Evolutionary conservation across 2,329 filamentous ascomycete genomes (phyloP).

Genomic region (Nakataea oryzae): DNA sequence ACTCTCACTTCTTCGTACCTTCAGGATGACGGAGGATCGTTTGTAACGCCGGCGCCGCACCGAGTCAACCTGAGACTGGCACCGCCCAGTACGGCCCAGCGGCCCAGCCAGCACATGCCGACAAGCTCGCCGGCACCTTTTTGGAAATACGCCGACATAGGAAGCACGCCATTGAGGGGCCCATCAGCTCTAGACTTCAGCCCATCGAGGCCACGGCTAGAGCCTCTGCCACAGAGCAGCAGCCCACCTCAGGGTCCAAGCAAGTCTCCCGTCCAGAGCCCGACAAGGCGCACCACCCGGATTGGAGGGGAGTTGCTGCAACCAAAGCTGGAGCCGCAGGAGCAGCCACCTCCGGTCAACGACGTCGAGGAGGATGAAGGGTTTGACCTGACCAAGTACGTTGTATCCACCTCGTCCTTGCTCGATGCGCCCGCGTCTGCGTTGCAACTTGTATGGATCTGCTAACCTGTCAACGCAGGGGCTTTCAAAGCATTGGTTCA

Average conservation of each 20-base stretch:
- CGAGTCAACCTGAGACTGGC: slow-evolving; percentile 65
- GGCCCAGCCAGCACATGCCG: slow-evolving; percentile 77
- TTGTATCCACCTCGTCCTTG: slow-evolving; percentile 1
- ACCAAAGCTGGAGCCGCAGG: slow-evolving; percentile 7
- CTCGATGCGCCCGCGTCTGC: background rate
- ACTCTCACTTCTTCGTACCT: slow-evolving; percentile 52
- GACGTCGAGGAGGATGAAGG: slow-evolving; percentile 38
- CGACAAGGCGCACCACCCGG: slow-evolving; percentile 23
- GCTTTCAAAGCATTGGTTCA: slow-evolving; percentile 54
- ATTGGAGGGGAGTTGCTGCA: slow-evolving; percentile 1
- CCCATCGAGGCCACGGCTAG: slow-evolving; percentile 38
- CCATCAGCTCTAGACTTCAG: slow-evolving; percentile 42
- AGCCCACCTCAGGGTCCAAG: slow-evolving; percentile 40
- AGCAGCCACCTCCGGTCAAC: background rate
- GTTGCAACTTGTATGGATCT: background rate
- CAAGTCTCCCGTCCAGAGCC: slow-evolving; percentile 43
- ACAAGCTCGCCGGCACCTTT: slow-evolving; percentile 79
- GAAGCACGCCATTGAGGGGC: slow-evolving; percentile 56
- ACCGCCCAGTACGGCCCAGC: slow-evolving; percentile 69
- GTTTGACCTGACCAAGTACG: slow-evolving; percentile 50
- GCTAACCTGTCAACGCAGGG: slow-evolving; percentile 29
- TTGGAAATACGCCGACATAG: slow-evolving; percentile 76
- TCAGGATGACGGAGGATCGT: slow-evolving; percentile 48
- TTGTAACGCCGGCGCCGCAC: slow-evolving; percentile 63
- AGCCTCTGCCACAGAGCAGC: slow-evolving; percentile 38